Percentiles rank a stretch among this genome's conserved stretches.
These are phyloP conservation scores for Kalmusia sp. DNA, from an alignment of 2,329 filamentous ascomycete species.

Conservation along the genomic window DNA sequence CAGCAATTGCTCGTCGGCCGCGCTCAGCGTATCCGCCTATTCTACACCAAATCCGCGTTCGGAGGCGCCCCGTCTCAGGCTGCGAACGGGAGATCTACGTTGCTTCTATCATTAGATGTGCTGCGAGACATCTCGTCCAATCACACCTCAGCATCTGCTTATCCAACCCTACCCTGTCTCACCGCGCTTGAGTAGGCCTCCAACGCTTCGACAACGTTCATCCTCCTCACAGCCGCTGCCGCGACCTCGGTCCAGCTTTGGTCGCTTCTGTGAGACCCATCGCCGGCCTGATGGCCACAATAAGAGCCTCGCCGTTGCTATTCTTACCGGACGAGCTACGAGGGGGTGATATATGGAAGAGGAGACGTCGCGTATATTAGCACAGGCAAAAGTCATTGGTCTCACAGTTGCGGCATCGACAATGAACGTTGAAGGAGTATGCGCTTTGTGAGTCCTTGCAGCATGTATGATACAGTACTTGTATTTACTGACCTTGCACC, in stretches of 20 bases:
- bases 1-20: background rate
- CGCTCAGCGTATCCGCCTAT: background rate
- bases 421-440: too few relatives aligned
- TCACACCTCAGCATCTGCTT: background rate
- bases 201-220: background rate
- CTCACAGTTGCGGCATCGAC: too few relatives aligned
- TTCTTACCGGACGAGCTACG: too few relatives aligned
- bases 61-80: slow-evolving; percentile 3
- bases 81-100: slow-evolving; percentile 6
- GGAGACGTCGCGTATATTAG: too few relatives aligned
- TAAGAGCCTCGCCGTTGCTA: too few relatives aligned
- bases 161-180: background rate
- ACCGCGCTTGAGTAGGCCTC: slow-evolving; percentile 2
- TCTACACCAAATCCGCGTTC: background rate
- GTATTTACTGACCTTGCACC: too few relatives aligned
- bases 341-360: too few relatives aligned
- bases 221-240: slow-evolving; percentile 2
- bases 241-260: background rate
- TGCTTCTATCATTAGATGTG: slow-evolving; percentile 7
- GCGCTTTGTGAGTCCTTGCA: too few relatives aligned
- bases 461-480: too few relatives aligned
- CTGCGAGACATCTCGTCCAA: background rate
- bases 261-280: background rate
- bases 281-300: background rate
- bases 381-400: too few relatives aligned